Base-by-base conservation (phyloP, 768 basidiomycete species). In the Boletus barrowsii region DNA sequence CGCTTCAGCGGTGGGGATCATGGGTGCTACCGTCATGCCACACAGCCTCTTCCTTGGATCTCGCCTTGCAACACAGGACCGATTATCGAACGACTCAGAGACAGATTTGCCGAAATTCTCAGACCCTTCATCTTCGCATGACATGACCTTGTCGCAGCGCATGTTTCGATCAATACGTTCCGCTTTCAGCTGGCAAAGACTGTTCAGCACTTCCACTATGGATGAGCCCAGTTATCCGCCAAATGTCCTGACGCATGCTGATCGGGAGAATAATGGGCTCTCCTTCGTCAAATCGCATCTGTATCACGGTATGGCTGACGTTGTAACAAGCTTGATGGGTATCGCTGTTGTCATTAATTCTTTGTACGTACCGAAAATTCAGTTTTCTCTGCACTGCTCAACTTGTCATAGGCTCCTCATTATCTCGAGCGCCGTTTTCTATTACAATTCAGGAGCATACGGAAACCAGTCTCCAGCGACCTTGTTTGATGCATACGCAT, bases 11-110 rank as follows among this genome's bases (percentile, higher is more conserved):
- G 82, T 88, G 50, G 88, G 88, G 36, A 84, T 91, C 47, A 64
- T 89, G 2, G 87, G 88, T 30, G 91, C 92, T 1, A 97, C 92
- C 3, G 86, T 93, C 55, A 95, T 95, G 93, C 93, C 93, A 0
- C 93, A 95, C 68, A 87, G 87, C 55, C 76, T 97, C n/a, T 93
- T 90, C 75, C 77, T 97, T 15, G 94, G 93, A 6, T 92, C 90
- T 3, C 82, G 84, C 30, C 81, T 97, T 5, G 87, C 92, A 3
- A 93, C 90, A 0, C 89, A 93, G 66, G 86, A 93, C 53, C 76
- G 93, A 42, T 63, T 91, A 14, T 72, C 74, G 2, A 70, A 71
- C 36, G 49, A 44, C n/a, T 32, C 47, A 5, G 67, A 69, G 10
- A 45, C 18, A 8, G 48, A 57, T 26, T 59, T 73, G 5, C 56